A percentile compares a stretch with the other conserved stretches of the same genome.
Conservation (phyloP, 179 eudicot genomes). For the Heliamphora pulchella region DNA sequence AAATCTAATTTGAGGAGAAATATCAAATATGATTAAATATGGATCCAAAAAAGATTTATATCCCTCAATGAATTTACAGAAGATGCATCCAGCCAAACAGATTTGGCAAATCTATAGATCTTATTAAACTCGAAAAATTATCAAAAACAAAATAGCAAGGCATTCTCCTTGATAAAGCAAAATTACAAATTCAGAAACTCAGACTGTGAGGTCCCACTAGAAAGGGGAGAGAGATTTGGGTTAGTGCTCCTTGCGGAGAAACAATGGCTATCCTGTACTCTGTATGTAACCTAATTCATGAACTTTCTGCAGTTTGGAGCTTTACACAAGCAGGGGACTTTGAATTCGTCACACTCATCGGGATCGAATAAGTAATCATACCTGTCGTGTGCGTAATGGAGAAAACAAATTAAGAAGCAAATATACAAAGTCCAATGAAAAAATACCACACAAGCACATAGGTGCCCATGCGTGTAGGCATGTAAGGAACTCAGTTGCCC, state of each 20-base stretch:
- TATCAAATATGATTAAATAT: neutral
- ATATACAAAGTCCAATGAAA: neutral
- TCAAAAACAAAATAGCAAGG: neutral
- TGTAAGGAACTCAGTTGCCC: too few relatives aligned
- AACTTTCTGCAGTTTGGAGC: constrained; percentile 87
- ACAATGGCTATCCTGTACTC: constrained; percentile 21
- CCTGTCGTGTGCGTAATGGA: constrained; percentile 36
- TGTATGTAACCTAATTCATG: constrained; percentile 59
- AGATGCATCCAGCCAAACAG: neutral
- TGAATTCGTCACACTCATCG: constrained; percentile 82
- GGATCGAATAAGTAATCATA: constrained; percentile 98
- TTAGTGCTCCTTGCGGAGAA: constrained; percentile 34
- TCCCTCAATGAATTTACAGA: neutral
- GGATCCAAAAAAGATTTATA: neutral
- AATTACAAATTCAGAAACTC: constrained; percentile 7
- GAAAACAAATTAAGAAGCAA: neutral
- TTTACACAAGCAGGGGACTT: constrained; percentile 87
- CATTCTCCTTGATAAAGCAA: neutral
- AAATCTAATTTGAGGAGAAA: neutral
- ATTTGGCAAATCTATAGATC: constrained; percentile 4
- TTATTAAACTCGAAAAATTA: constrained; percentile 13
- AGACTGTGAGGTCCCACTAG: constrained; percentile 20
- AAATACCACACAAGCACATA: too few relatives aligned
- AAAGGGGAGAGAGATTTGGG: neutral
- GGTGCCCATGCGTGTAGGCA: too few relatives aligned